Evolutionary conservation across 345 rosid species (phyloP).

Genomic region (Citrus inodora): DNA sequence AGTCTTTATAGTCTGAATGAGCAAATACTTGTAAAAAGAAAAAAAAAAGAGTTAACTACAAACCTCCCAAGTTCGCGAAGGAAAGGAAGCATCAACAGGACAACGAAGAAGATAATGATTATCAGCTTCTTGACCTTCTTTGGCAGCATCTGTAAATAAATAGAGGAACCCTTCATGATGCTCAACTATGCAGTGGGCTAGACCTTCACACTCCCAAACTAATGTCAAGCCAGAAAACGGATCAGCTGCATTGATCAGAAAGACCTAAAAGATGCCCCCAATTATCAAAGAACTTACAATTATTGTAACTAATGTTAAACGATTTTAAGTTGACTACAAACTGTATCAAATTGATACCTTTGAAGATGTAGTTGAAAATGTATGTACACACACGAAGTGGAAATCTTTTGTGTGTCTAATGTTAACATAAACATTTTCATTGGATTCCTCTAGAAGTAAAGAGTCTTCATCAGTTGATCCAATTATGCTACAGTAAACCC

Average conservation of each 20-base stretch:
- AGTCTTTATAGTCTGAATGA: not conserved
- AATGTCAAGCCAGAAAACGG: slow-evolving; percentile 72
- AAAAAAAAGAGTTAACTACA: slow-evolving; percentile 20
- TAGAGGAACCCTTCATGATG: slow-evolving; percentile 87
- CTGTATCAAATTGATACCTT: slow-evolving; percentile 46
- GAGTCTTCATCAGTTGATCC: slow-evolving; percentile 92
- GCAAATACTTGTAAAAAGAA: not conserved
- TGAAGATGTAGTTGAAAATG: slow-evolving; percentile 66
- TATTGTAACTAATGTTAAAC: slow-evolving; percentile 4
- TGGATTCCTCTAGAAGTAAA: slow-evolving; percentile 71
- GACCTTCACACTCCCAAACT: slow-evolving; percentile 85
- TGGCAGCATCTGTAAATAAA: slow-evolving; percentile 80
- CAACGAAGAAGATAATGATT: slow-evolving; percentile 79
- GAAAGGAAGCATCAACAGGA: slow-evolving; percentile 42
- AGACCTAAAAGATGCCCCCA: slow-evolving; percentile 73
- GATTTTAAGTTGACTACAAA: slow-evolving; percentile 4
- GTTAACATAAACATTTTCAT: slow-evolving; percentile 62
- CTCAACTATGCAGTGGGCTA: slow-evolving; percentile 79
- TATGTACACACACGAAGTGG: slow-evolving; percentile 61
- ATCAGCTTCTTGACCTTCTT: slow-evolving; percentile 51
- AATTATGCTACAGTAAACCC: slow-evolving; percentile 78
- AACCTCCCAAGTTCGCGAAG: slow-evolving; percentile 83
- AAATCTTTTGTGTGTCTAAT: slow-evolving; percentile 85
- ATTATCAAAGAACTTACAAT: slow-evolving; percentile 11
- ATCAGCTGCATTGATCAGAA: slow-evolving; percentile 90